A percentile compares a stretch with the other conserved stretches of the same genome.
Evolutionary conservation across 2,329 filamentous ascomycete genomes (phyloP).

Genomic region (Cercospora beticola): DNA sequence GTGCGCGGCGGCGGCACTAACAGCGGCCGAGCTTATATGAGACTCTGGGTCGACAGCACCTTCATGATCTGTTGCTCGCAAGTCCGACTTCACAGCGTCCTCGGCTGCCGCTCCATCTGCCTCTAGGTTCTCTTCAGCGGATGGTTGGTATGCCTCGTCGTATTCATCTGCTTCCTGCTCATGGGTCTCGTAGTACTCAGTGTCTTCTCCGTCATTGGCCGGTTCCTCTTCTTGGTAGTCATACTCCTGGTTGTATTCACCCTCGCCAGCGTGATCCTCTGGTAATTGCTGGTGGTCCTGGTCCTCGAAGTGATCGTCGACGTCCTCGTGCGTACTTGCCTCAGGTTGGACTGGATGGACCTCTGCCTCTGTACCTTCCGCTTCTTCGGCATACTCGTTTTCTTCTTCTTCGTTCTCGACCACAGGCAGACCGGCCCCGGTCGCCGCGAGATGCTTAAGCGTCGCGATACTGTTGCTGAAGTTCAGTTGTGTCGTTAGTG

Average conservation of each 20-base stretch:
- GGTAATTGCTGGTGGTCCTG: not conserved
- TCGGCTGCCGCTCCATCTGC: slow-evolving; percentile 7
- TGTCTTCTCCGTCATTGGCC: slow-evolving; percentile 16
- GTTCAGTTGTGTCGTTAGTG: slow-evolving; percentile 54
- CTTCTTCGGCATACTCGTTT: slow-evolving; percentile 10
- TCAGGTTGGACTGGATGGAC: not conserved
- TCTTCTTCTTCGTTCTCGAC: slow-evolving; percentile 22
- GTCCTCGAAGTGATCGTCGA: not conserved
- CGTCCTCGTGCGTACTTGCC: not conserved
- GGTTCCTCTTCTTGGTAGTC: slow-evolving; percentile 12
- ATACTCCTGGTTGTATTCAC: not conserved
- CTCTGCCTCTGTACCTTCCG: slow-evolving; percentile 9
- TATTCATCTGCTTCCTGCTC: slow-evolving; percentile 18
- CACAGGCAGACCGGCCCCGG: slow-evolving; percentile 58
- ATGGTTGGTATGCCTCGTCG: slow-evolving; percentile 18
- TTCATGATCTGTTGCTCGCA: slow-evolving; percentile 8
- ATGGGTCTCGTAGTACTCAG: not conserved
- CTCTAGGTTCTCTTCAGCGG: slow-evolving; percentile 13
- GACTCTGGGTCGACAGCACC: slow-evolving; percentile 21
- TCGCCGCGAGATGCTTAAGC: slow-evolving; percentile 53
- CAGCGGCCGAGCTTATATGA: slow-evolving; percentile 29
- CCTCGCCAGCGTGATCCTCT: not conserved
- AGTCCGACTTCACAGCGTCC: slow-evolving; percentile 7
- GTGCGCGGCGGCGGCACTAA: slow-evolving; percentile 27
- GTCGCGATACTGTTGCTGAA: slow-evolving; percentile 55